These are phyloP conservation scores for Aspergillus awamori DNA, from an alignment of 2,329 filamentous ascomycete genomes.

Conservation along the genomic window DNA sequence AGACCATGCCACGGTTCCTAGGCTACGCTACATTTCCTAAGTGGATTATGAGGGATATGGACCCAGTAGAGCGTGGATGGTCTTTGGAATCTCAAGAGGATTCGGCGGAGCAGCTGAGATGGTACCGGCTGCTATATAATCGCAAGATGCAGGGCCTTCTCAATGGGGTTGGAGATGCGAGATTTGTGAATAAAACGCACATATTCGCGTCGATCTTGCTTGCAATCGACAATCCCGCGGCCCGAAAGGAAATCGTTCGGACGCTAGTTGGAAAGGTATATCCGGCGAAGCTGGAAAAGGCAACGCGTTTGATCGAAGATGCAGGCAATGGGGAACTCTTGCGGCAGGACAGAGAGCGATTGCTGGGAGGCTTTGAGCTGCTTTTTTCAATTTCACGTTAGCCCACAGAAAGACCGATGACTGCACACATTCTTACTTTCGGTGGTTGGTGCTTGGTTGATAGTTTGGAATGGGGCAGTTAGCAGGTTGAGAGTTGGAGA, in stretches of 20 bases:
- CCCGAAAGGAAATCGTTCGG: not conserved
- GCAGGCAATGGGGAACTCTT: not conserved
- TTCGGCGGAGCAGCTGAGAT: not conserved
- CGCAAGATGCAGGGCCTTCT: constrained; percentile 6
- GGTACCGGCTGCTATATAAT: constrained; percentile 4
- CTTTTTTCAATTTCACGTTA: not conserved
- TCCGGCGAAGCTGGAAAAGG: not conserved
- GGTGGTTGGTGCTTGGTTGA: not conserved
- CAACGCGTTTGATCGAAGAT: not conserved
- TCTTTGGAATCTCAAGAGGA: not conserved
- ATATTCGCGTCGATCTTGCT: not conserved
- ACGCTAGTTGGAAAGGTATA: not conserved
- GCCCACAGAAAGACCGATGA: not conserved
- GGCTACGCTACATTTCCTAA: constrained; percentile 3
- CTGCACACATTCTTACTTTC: not conserved
- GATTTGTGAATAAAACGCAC: constrained; percentile 2
- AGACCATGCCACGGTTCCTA: constrained; percentile 9
- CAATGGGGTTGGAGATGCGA: not conserved
- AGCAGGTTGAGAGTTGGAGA: not conserved
- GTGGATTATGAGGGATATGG: constrained; percentile 4
- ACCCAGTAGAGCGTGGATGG: not conserved
- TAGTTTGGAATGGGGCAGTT: not conserved
- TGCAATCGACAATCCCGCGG: not conserved
- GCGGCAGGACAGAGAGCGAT: not conserved
- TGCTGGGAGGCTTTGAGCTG: not conserved